Evolutionary conservation across 768 basidiomycete species (phyloP).

Genomic region (Lentinula lateritia): DNA sequence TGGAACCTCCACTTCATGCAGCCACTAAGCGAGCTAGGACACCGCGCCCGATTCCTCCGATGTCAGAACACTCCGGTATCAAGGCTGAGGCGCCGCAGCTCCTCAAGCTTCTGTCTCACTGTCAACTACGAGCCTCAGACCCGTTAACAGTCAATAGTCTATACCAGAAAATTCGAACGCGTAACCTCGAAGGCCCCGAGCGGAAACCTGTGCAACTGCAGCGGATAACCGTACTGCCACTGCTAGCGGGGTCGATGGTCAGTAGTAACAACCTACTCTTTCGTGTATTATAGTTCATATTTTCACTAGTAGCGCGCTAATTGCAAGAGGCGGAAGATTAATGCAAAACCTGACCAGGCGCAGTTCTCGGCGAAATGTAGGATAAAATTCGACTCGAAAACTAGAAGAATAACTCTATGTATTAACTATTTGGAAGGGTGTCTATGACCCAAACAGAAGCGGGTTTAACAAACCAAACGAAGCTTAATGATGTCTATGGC

Average conservation of each 20-base stretch:
- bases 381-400: not conserved
- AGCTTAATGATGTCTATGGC: not conserved
- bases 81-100: not conserved
- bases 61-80: not conserved
- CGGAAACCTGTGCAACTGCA: not conserved
- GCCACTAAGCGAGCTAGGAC: not conserved
- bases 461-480: not conserved
- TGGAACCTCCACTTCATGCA: not conserved
- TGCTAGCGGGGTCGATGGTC: not conserved
- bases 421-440: not conserved
- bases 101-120: not conserved
- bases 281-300: not conserved
- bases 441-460: not conserved
- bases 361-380: too few relatives aligned
- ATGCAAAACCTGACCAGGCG: not conserved
- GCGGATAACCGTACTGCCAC: not conserved
- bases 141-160: not conserved
- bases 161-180: not conserved
- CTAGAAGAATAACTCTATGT: not conserved
- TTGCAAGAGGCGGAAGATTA: not conserved
- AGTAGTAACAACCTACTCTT: not conserved
- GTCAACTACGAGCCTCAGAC: not conserved
- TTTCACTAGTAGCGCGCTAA: not conserved
- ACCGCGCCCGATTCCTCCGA: not conserved
- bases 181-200: too few relatives aligned